A percentile compares a stretch with the other conserved stretches of the same genome.
phyloP scores from a whole-genome alignment of 2,329 filamentous ascomycete species.

The Colletotrichum sp. region DNA sequence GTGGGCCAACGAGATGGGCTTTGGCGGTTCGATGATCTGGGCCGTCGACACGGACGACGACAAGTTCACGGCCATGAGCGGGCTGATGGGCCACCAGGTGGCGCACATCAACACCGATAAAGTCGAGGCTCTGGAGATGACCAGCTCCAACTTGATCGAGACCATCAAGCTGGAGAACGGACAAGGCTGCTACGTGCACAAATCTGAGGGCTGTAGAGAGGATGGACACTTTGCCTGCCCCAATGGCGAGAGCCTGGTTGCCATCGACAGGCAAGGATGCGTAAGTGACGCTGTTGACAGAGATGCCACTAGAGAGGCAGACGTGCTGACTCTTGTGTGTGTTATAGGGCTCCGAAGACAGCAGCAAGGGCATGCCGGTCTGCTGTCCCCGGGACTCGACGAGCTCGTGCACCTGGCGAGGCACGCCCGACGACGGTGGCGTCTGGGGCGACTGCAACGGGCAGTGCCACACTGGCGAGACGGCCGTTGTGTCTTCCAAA shows the following conservation, averaged over 20 bases:
- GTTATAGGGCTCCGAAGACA: no score
- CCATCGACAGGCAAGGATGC: no score
- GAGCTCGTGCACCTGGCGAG: background rate
- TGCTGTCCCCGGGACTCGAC: no score
- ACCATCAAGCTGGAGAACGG: background rate
- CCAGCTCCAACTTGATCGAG: no score
- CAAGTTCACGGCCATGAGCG: background rate
- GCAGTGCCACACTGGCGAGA: background rate
- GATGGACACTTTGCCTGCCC: no score
- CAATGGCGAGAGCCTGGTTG: no score
- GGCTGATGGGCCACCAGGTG: background rate
- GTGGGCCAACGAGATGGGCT: conserved; percentile 33
- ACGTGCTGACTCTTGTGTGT: no score
- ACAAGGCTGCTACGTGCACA: background rate
- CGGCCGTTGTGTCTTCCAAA: background rate
- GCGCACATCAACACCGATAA: background rate
- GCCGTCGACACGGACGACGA: conserved; percentile 15
- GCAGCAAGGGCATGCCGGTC: no score
- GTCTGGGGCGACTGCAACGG: background rate
- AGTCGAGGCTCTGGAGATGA: no score
- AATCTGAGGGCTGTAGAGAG: no score
- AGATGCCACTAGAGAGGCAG: fast-evolving
- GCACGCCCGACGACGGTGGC: background rate
- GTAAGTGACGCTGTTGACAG: no score
- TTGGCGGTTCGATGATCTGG: conserved; percentile 37